Conservation (phyloP, 805 yeast genomes). For the Metschnikowia proteae region DNA sequence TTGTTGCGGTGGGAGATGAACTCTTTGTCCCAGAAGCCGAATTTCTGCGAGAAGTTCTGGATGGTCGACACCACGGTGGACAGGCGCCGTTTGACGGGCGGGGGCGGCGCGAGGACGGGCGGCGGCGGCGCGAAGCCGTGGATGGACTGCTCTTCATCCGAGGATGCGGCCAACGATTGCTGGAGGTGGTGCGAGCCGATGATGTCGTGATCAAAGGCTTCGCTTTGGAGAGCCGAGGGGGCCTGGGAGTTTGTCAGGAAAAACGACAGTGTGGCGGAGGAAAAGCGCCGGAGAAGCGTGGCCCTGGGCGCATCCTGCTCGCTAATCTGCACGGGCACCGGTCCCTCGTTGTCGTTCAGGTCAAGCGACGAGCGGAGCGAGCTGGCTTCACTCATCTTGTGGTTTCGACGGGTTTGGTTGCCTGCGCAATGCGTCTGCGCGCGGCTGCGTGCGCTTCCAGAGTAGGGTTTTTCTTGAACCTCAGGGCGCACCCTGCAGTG, state of each 20-base stretch:
- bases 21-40: constrained; percentile 29
- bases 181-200: constrained; percentile 7
- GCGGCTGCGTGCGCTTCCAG: not conserved
- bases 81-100: constrained; percentile 11
- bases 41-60: constrained; percentile 19
- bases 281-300: constrained; percentile 15
- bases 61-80: constrained; percentile 23
- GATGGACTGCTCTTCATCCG: not conserved
- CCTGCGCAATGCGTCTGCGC: not conserved
- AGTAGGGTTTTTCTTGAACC: not conserved
- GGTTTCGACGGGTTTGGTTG: not conserved
- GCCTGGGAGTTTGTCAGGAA: constrained; percentile 3
- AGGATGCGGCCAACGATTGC: constrained; percentile 1
- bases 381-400: not conserved
- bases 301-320: constrained; percentile 2
- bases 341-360: constrained; percentile 6
- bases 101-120: not conserved
- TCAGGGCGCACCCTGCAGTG: not conserved
- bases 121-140: not conserved
- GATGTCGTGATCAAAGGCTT: constrained; percentile 6
- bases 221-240: constrained; percentile 1
- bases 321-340: constrained; percentile 12
- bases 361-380: constrained; percentile 8
- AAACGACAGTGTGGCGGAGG: constrained; percentile 16
- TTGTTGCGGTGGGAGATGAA: constrained; percentile 23